Evolutionary conservation across 2,329 filamentous ascomycete genomes (phyloP), one percentile per base, ranked within the genome.

Genomic region (Microcyclosporella mali): DNA sequence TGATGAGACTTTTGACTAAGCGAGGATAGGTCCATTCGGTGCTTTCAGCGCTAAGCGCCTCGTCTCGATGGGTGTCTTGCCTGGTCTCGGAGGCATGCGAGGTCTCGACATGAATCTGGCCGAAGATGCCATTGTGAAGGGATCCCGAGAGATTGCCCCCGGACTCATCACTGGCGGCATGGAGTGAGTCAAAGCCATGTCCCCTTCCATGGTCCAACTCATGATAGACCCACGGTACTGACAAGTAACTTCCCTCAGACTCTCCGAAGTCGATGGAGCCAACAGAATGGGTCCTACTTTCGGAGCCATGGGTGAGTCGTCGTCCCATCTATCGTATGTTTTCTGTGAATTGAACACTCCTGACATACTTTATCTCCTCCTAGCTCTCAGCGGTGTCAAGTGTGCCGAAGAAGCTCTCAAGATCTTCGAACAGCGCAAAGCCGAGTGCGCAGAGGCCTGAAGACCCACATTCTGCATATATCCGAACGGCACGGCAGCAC

Each of bases 101-200:
- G 89, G 88, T 7, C 73, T 95, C 14, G 88, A 95, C 67, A 95
- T 95, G 88, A 86, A 88, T 69, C 72, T 75, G 2, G 88, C 88
- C 33, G 88, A 95, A 67, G 88, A 95, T 58, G 88, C 88, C 36
- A 95, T 95, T 56, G 88, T 95, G 64, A 94, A 92, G 75, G 76
- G 84, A 55, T 95, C 88, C 6, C 81, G 88, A 48, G 88, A 95
- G 73, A 77, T 95, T 47, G 81, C 88, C 11, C 87, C 87, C 4
- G 88, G 89, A 19, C 72, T 95, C 51, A 88, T 95, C 58, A 84
- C 94, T n/a, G 89, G 88, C 40, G 89, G 88, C 30, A 95, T 95
- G 88, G 88, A 95, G 33, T 21, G 9, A 25, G 21, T 25, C 21
- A 4, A 25, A 6, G n/a, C n/a, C n/a, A n/a, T n/a, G n/a, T n/a